Conservation (phyloP, 1,284 basidiomycete genomes). For the Leucoagaricus sp. region DNA sequence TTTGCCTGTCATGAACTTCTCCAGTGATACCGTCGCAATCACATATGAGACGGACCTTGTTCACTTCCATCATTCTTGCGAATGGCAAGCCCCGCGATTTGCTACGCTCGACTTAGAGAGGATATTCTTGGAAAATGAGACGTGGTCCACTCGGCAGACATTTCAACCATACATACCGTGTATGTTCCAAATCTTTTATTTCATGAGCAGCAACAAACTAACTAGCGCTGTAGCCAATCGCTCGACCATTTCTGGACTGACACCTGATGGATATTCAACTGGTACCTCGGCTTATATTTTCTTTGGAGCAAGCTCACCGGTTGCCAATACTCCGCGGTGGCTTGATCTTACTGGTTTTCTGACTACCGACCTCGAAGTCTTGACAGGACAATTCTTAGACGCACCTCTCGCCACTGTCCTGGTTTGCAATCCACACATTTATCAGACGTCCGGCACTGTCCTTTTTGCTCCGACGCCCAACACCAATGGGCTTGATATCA, state of each 20-base stretch:
- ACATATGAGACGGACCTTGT: slow-evolving; percentile 3
- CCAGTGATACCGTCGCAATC: not conserved
- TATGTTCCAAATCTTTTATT: not conserved
- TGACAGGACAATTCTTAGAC: not conserved
- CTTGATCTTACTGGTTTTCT: not conserved
- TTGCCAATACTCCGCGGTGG: not conserved
- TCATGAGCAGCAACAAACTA: no score
- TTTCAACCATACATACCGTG: not conserved
- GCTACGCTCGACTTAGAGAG: not conserved
- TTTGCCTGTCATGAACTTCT: not conserved
- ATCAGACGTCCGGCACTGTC: not conserved
- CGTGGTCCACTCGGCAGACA: not conserved
- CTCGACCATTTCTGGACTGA: not conserved
- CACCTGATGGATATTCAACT: not conserved
- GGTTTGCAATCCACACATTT: not conserved
- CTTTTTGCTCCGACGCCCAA: not conserved
- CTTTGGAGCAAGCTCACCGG: not conserved
- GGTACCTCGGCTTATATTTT: not conserved
- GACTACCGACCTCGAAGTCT: not conserved
- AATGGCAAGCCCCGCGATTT: not conserved
- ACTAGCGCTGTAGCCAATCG: not conserved
- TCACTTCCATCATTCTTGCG: not conserved
- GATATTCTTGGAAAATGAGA: not conserved
- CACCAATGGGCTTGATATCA: not conserved
- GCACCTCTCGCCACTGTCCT: not conserved